These are phyloP conservation scores for Selaginella moellendorffii DNA, from an alignment of 75 land plant species.

Conservation along the genomic window DNA sequence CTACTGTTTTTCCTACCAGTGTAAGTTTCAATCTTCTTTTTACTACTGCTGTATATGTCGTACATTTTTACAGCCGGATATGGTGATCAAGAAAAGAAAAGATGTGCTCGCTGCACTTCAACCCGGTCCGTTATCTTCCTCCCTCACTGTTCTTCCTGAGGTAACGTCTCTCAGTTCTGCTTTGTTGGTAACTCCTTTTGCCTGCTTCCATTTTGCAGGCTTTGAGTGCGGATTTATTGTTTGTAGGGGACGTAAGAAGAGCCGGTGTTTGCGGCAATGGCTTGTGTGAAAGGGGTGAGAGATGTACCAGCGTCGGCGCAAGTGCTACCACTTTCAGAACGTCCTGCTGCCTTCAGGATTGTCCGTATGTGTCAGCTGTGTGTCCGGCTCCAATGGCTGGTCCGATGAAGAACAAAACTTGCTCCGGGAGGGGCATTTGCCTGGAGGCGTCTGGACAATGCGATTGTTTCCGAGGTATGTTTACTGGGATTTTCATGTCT, in stretches of 20 bases:
- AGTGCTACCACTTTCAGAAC: slow-evolving; percentile 13
- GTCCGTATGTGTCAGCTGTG: slow-evolving; percentile 15
- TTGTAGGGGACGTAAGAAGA: neutral
- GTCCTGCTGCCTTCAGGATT: slow-evolving; percentile 18
- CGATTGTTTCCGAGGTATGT: slow-evolving; percentile 18
- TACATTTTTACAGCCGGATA: neutral
- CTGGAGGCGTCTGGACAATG: slow-evolving; percentile 22
- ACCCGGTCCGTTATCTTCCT: neutral
- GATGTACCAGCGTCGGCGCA: slow-evolving; percentile 11
- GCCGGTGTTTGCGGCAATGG: slow-evolving; percentile 29
- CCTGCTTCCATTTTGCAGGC: neutral
- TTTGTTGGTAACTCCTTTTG: too few species aligned
- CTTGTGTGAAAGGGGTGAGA: slow-evolving; percentile 20
- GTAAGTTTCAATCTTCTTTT: neutral
- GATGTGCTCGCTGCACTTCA: neutral
- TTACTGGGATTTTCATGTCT: neutral
- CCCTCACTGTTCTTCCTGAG: too few species aligned
- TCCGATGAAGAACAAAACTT: slow-evolving; percentile 9
- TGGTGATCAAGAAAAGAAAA: neutral
- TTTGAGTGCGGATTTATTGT: neutral
- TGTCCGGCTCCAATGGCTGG: slow-evolving; percentile 9
- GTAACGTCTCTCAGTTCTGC: too few species aligned
- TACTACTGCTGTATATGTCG: neutral
- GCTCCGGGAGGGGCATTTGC: slow-evolving; percentile 20
- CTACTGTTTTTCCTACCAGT: slow-evolving; percentile 1